Conservation (phyloP, 352 stramenopile genomes). For the Elongisporangium anandrum region DNA sequence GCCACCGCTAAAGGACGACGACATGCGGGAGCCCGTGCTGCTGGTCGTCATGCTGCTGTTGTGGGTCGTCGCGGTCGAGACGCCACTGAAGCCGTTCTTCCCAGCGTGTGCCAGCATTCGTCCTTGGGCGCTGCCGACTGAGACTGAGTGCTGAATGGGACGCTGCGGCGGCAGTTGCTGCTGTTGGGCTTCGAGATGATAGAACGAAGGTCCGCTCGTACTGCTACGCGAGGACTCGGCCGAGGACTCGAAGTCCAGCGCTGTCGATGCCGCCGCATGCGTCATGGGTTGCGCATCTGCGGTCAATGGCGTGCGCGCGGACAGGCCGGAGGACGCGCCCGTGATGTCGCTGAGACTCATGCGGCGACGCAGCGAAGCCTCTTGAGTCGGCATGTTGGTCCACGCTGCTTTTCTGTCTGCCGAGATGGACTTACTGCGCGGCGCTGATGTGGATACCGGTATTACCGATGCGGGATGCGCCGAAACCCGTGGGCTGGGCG, state of each 20-base stretch:
- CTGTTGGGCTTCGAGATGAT: neutral
- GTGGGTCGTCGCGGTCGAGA: neutral
- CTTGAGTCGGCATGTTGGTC: neutral
- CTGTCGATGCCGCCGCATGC: neutral
- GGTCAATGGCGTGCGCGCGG: neutral
- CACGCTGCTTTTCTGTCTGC: neutral
- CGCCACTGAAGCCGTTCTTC: neutral
- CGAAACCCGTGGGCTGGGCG: too few relatives aligned
- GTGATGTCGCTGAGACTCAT: neutral
- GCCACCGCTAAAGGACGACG: slow-evolving; percentile 18
- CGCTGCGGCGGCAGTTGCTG: neutral
- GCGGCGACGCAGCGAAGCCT: neutral
- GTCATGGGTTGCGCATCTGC: neutral
- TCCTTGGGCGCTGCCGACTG: neutral
- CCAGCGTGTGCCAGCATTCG: neutral
- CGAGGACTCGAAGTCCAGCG: neutral
- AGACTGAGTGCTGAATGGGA: neutral
- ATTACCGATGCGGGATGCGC: neutral
- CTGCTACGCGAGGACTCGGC: neutral
- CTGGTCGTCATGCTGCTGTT: neutral
- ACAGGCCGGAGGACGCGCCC: neutral
- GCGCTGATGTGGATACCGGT: neutral
- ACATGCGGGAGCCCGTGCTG: neutral
- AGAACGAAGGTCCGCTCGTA: neutral
- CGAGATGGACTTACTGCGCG: neutral